Evolutionary conservation across 768 basidiomycete species (phyloP).

Genomic region (Auriscalpium orientale): DNA sequence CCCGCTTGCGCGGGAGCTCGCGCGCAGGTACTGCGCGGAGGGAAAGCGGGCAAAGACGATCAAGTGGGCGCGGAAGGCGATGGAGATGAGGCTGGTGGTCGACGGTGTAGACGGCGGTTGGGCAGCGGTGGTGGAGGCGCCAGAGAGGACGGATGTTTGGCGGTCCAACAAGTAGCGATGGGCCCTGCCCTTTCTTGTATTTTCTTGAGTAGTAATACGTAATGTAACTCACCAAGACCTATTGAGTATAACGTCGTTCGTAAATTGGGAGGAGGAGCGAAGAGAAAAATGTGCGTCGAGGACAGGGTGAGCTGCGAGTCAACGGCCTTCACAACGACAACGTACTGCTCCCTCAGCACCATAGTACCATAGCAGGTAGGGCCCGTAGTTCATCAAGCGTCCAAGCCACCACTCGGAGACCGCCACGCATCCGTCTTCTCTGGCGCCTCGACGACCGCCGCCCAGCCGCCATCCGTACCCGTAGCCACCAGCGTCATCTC

Average conservation of each 20-base stretch:
- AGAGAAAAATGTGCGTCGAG: no score
- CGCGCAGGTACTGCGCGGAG: not conserved
- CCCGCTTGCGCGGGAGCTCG: constrained; percentile 1
- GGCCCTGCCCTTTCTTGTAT: not conserved
- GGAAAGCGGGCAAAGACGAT: not conserved
- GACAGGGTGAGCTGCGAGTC: no score
- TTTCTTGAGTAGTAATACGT: no score
- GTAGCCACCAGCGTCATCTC: constrained; percentile 4
- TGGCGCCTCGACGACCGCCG: constrained; percentile 4
- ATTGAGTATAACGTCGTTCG: no score
- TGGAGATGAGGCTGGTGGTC: constrained; percentile 1
- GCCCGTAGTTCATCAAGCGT: no score
- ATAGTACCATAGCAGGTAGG: no score
- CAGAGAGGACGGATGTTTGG: constrained; percentile 1
- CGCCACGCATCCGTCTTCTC: not conserved
- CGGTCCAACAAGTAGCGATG: not conserved
- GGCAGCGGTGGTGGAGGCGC: constrained; percentile 7
- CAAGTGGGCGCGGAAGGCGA: constrained; percentile 7
- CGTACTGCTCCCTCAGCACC: no score
- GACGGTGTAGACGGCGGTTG: constrained; percentile 7
- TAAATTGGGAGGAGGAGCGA: no score
- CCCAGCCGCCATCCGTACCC: constrained; percentile 9
- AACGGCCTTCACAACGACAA: no score
- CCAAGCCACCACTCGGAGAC: no score
- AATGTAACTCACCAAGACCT: no score